Base-by-base conservation (phyloP, 805 yeast genomes). In the Phaffomyces thermotolerans region DNA sequence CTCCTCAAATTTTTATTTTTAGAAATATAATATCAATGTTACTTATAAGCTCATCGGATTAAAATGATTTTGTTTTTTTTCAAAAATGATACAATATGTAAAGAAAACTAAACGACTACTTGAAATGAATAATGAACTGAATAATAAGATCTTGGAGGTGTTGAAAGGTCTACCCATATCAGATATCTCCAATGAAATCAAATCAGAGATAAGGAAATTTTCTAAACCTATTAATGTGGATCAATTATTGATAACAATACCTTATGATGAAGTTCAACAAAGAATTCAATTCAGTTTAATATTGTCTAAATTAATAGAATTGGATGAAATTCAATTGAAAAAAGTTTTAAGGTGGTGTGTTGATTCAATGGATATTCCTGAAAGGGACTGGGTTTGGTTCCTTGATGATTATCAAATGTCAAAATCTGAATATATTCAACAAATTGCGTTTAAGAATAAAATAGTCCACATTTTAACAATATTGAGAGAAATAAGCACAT, bases 351-450 rank as follows among this genome's bases (percentile, higher is more conserved):
- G 6, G 6, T 37, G 40, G 40, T 30, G 29, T 30, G 10, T 10
- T 6, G 6, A 14, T 8, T 12, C 18, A 10, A 18, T 31, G n/a
- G 14, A 36, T 10, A 10, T 52, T 3, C 52, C 53, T 3, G 24
- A 35, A 7, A 4, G 22, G 8, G 43, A 42, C 8, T 51, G 55
- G 55, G 41, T 50, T 2, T 56, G 60, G 60, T 46, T 39, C 36
- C 20, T 34, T 10, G 57, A 56, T 36, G 56, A 52, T 2, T 45
- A 44, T 25, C 42, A 49, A 8, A 22, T 23, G 23, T 39, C 48
- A 18, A 46, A 41, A 9, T 34, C 34, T 4, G 41, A 42, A 32
- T 52, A 49, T 33, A 12, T 7, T 10, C 13, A 14, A 6, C 59
- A 55, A 25, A 1, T 43, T 3, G 18, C 43, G 24, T 52, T 49